These are phyloP conservation scores for Apiotrichum gamsii DNA, from an alignment of 1,284 basidiomycete species.

Conservation along the genomic window DNA sequence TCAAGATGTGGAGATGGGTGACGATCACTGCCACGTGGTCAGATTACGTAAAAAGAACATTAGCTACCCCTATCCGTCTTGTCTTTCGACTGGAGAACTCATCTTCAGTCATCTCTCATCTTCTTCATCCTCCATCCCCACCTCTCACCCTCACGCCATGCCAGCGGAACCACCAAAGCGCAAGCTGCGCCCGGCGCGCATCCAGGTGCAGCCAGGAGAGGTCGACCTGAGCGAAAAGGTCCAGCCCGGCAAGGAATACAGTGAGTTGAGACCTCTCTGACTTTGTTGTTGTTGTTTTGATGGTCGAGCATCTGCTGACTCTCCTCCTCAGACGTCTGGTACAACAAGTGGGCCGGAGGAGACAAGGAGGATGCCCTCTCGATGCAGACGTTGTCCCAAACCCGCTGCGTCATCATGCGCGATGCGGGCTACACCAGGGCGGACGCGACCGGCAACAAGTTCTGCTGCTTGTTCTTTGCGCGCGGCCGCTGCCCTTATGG, in stretches of 20 bases:
- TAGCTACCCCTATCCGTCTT: too few relatives aligned
- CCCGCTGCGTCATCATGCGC: conserved; percentile 74
- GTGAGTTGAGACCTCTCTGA: conserved; percentile 51
- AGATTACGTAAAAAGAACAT: neutral
- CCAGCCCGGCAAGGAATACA: conserved; percentile 92
- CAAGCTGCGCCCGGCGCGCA: conserved; percentile 61
- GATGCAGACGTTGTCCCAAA: conserved; percentile 73
- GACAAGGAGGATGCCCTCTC: conserved; percentile 90
- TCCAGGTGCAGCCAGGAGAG: conserved; percentile 82
- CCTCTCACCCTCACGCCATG: conserved; percentile 11
- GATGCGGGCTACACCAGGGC: conserved; percentile 91
- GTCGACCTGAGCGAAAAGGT: conserved; percentile 79
- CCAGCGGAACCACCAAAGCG: conserved; percentile 30
- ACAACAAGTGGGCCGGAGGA: conserved; percentile 97
- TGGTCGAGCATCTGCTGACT: neutral
- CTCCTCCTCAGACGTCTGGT: conserved; percentile 77
- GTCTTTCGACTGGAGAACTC: too few relatives aligned
- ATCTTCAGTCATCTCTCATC: neutral
- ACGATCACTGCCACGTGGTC: too few relatives aligned
- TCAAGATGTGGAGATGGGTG: too few relatives aligned
- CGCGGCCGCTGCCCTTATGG: conserved; percentile 96
- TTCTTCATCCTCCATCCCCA: neutral
- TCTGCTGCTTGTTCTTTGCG: conserved; percentile 91
- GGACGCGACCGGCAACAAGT: conserved; percentile 82
- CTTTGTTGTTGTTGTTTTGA: too few relatives aligned